Base-by-base conservation (phyloP, 1,284 basidiomycete genomes). In the Irpex rosettiformis region DNA sequence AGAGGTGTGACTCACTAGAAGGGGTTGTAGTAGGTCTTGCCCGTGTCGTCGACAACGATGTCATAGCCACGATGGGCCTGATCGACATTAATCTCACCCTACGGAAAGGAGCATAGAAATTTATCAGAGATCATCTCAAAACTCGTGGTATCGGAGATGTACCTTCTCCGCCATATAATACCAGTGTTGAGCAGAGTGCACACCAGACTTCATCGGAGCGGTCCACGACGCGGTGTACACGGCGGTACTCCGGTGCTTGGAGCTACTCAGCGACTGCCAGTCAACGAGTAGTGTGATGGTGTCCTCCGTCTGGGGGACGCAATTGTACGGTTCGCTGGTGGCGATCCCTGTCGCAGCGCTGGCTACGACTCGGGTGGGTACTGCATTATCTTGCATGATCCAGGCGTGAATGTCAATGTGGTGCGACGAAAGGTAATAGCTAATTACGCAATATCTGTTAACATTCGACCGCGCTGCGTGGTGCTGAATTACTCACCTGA, bases 141-240 rank as follows among this genome's bases (percentile, higher is more conserved):
- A n/a, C n/a, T n/a, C n/a, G n/a, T n/a, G n/a, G n/a, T n/a, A n/a
- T 51, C 13, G 13, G 18, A 24, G 28, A 40, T 45, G 27, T 58
- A 86, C 91, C 81, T 92, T 94, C 75, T 91, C 88, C 42, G 83
- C 93, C 91, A 95, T 93, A 75, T 95, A 95, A 74, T 95, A 94
- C 90, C 93, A 96, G 69, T 92, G 85, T 71, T 97, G 94, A 57
- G 91, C 90, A 8, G 89, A 89, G 73, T 96, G 94, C 27, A 91
- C 77, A 4, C 89, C 89, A 13, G 87, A 76, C 68, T 87, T 91
- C 57, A 91, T 75, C 21, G 90, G 90, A 0, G 91, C 89, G 3
- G 89, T 92, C 90, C 90, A 96, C 59, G 89, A 92, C 13, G 94
- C 94, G 3, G 94, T 96, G 77, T 95, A 97, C 2, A 96, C 91